A percentile compares a stretch with the other conserved stretches of the same genome.
phyloP scores from a whole-genome alignment of 2,329 filamentous ascomycete genomes.

The Penicillium corylophilum region DNA sequence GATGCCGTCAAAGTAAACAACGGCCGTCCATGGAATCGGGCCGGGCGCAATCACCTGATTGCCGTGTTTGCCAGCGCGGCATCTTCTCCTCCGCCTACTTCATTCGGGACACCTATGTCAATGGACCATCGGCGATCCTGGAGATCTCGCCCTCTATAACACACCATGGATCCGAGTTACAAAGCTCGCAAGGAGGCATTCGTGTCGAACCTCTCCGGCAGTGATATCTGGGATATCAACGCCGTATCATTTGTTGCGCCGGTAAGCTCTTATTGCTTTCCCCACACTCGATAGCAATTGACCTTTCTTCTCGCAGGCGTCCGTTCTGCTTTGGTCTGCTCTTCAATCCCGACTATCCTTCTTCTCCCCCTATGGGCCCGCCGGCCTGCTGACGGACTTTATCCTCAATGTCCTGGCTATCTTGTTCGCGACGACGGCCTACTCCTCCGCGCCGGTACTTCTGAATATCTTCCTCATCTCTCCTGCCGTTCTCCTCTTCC shows the following conservation, averaged over 20 bases:
- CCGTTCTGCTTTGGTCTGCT: constrained; percentile 82
- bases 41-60: constrained; percentile 11
- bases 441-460: constrained; percentile 70
- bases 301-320: constrained; percentile 57
- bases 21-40: background rate
- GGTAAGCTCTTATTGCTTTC: constrained; percentile 52
- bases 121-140: background rate
- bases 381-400: constrained; percentile 76
- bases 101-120: background rate
- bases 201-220: constrained; percentile 85
- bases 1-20: background rate
- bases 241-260: constrained; percentile 80
- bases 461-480: constrained; percentile 72
- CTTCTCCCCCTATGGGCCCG: constrained; percentile 71
- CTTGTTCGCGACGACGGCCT: constrained; percentile 82
- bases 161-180: constrained; percentile 58
- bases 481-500: constrained; percentile 65
- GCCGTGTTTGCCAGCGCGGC: constrained; percentile 7
- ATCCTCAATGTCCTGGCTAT: constrained; percentile 80
- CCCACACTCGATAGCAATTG: background rate
- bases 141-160: background rate
- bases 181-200: constrained; percentile 94
- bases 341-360: constrained; percentile 81
- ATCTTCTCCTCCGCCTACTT: constrained; percentile 1
- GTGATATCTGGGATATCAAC: constrained; percentile 81